Evolutionary conservation across 2,329 filamentous ascomycete species (phyloP).

Genomic region (Colletotrichum tropicicola): DNA sequence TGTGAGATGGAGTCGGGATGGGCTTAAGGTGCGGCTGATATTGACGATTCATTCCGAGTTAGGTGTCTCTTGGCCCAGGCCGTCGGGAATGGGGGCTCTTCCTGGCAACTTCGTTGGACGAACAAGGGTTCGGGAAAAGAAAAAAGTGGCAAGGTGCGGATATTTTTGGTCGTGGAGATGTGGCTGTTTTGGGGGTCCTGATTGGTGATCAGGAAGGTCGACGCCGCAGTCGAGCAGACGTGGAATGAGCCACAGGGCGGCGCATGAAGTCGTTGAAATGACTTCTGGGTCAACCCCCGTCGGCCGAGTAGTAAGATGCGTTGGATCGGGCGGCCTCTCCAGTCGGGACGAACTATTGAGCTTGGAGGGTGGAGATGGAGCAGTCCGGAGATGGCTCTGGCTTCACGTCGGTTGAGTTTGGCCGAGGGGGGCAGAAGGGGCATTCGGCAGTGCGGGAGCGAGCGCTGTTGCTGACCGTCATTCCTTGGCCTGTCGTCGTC

Average conservation of each 20-base stretch:
- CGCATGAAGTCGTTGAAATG: conserved; percentile 28
- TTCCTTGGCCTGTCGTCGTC: background rate
- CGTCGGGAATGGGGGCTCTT: conserved; percentile 20
- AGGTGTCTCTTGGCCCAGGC: conserved; percentile 20
- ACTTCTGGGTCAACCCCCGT: conserved; percentile 28
- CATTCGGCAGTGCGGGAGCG: conserved; percentile 2
- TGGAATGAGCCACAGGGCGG: conserved; percentile 24
- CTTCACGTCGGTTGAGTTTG: background rate
- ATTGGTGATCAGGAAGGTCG: conserved; percentile 10
- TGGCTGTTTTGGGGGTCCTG: conserved; percentile 16
- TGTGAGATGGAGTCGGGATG: conserved; percentile 14
- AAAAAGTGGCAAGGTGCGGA: conserved; percentile 16
- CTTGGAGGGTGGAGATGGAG: conserved; percentile 21
- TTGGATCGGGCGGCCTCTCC: conserved; percentile 15
- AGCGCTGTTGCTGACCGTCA: background rate
- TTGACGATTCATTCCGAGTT: conserved; percentile 17
- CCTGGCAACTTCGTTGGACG: conserved; percentile 21
- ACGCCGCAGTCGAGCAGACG: conserved; percentile 17
- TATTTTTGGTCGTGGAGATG: conserved; percentile 28
- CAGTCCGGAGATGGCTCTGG: conserved; percentile 14
- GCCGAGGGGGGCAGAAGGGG: background rate
- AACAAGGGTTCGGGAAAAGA: conserved; percentile 25
- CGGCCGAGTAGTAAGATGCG: background rate
- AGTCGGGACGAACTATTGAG: conserved; percentile 29
- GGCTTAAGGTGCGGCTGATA: conserved; percentile 28